Conservation (phyloP, 352 stramenopile species). For the Blastocystis sp. region DNA sequence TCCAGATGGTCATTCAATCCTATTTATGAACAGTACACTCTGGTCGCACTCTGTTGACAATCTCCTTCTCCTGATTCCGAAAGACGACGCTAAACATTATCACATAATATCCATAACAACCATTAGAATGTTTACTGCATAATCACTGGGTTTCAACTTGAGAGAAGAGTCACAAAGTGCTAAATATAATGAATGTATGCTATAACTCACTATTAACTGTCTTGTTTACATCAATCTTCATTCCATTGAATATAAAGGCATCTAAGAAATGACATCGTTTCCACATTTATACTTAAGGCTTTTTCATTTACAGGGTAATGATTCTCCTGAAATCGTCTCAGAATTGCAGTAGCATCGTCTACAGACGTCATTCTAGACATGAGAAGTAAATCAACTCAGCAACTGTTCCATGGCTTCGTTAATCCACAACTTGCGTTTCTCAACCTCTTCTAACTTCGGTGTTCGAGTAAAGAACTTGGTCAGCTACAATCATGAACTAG, state of each 20-base stretch:
- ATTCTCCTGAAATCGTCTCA: background rate
- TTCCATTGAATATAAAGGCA: background rate
- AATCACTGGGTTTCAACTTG: background rate
- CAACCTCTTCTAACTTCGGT: background rate
- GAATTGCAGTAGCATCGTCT: background rate
- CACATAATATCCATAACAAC: background rate
- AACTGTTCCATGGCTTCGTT: conserved; percentile 40
- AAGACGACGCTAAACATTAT: background rate
- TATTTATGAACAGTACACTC: background rate
- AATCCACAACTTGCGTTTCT: conserved; percentile 47
- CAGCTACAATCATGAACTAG: background rate
- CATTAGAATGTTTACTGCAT: background rate
- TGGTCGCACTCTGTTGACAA: background rate
- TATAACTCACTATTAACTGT: background rate
- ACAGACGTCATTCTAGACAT: conserved; percentile 36
- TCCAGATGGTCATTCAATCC: background rate
- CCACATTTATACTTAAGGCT: background rate
- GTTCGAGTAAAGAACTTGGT: background rate
- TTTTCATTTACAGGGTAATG: conserved; percentile 41
- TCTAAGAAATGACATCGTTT: background rate
- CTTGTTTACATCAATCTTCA: background rate
- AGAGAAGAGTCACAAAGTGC: background rate
- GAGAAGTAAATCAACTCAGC: background rate
- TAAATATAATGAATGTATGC: background rate
- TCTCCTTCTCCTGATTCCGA: background rate